Evolutionary conservation across 108 stramenopile species (phyloP), one percentile per base, ranked within the genome.

Genomic region (Cyclotella atomus): DNA sequence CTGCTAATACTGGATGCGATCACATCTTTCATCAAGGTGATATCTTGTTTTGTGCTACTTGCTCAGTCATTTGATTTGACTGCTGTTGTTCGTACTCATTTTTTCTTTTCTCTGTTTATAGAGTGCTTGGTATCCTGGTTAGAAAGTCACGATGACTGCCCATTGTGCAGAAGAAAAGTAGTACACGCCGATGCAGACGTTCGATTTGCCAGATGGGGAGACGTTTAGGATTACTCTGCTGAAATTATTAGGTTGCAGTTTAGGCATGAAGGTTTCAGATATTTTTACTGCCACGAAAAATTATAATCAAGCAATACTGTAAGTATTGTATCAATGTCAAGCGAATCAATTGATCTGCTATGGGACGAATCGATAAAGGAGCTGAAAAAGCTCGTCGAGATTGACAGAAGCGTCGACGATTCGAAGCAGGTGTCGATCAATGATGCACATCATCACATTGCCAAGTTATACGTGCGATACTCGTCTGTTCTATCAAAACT

Each of bases 391-490:
- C 68, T 81, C 14, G 47, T 71, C 27, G 65, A 72, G 17, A 68
- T 69, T 25, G 80, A 75, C 56, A 46, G 45, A 45, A 69, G 20
- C 47, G 67, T 23, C 16, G 69, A 59, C 12, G 28, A 38, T 2
- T 30, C 56, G 25, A 64, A 65, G 53, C 33, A 64, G 30, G 75
- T 74, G 25, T 84, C 75, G 8, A 88, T 90, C 24, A 21, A 49
- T 3, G 87, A 93, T 52, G 88, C 91, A 10, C 89, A 83, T 67
- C 84, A 88, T 65, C 90, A 93, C 71, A 90, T 86, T 65, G 89
- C 91, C 7, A 85, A 87, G 38, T 83, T 95, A 19, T 95, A 95
- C 77, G 84, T 94, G 62, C 80, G 86, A 38, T 90, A 88, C 67
- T 70, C 87, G 23, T 84, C 93, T 49, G 82, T 95, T 44, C 68